Evolutionary conservation across 1,284 basidiomycete genomes (phyloP), one percentile per base, ranked within the genome.

Genomic region (Caloboletus inedulis): DNA sequence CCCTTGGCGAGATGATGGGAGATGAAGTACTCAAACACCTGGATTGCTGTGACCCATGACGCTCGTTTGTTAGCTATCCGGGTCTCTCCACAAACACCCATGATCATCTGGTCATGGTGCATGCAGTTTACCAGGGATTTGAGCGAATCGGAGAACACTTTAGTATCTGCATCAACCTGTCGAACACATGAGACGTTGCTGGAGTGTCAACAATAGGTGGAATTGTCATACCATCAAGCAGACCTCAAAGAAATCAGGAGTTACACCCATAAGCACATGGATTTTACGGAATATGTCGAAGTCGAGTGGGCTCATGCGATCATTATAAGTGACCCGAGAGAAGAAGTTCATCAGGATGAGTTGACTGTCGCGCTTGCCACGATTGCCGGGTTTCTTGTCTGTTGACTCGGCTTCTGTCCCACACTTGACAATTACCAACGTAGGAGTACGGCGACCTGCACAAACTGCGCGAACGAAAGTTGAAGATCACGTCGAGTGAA

Each of bases 331-430:
- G 63, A 98, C 94, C 43, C 92, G 87, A 49, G 94, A 95, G 77
- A 99, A 98, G 72, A 99, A 99, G 76, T 98, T 98, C 96, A 99
- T 99, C 62, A 99, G 79, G 64, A 99, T 91, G 64, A 99, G 88
- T 69, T 99, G 97, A 71, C 93, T 95, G 74, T 99, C 97, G 48
- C 97, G 90, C 73, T 99, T 99, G 61, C 97, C 97, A 61, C 97
- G 82, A 74, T 99, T 99, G 16, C 97, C 97, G 2, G 96, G 94
- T 69, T 99, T 99, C 75, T 87, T 89, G 57, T 95, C 94, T 10
- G 75, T 74, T 14, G 89, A 87, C 69, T 98, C 94, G 47, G 74
- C 74, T 63, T 92, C 89, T 46, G 88, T 93, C 36, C 97, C 96
- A 67, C 96, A 99, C 73, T 99, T 99, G 72, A 98, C 96, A 49